A percentile compares a stretch with the other conserved stretches of the same genome.
Evolutionary conservation across 805 yeast species (phyloP).

Genomic region (Starmera pachycereana): DNA sequence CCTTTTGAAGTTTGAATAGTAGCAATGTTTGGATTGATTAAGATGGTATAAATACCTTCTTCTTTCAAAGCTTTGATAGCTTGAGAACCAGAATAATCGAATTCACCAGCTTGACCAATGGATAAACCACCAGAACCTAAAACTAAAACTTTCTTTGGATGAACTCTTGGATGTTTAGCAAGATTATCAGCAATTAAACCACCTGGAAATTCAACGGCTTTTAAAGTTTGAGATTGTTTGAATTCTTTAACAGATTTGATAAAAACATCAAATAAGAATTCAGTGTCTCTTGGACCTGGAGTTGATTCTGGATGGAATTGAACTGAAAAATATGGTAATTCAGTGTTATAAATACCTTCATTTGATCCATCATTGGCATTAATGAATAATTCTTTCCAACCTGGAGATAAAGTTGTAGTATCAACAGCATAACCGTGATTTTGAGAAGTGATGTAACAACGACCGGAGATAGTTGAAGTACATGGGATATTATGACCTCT

Average conservation of each 20-base stretch:
- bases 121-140: constrained; percentile 98
- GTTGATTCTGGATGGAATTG: constrained; percentile 99
- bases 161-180: constrained; percentile 65
- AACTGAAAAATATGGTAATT: constrained; percentile 88
- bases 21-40: constrained; percentile 96
- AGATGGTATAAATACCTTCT: constrained; percentile 92
- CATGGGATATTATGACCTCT: constrained; percentile 99
- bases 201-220: constrained; percentile 86
- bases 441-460: constrained; percentile 97
- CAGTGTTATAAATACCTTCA: constrained; percentile 92
- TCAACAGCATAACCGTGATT: constrained; percentile 99
- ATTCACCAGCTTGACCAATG: constrained; percentile 99
- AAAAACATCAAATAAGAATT: constrained; percentile 90
- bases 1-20: constrained; percentile 98
- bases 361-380: constrained; percentile 96
- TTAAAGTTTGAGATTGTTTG: constrained; percentile 43
- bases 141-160: constrained; percentile 85
- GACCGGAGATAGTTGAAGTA: constrained; percentile 79
- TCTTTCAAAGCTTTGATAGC: constrained; percentile 97
- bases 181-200: constrained; percentile 66
- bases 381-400: constrained; percentile 91
- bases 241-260: constrained; percentile 64
- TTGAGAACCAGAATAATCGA: constrained; percentile 97
- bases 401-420: constrained; percentile 54
- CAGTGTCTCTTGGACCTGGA: constrained; percentile 99